phyloP scores from a whole-genome alignment of 306 rosid genomes.

The Astragalus membranaceus region DNA sequence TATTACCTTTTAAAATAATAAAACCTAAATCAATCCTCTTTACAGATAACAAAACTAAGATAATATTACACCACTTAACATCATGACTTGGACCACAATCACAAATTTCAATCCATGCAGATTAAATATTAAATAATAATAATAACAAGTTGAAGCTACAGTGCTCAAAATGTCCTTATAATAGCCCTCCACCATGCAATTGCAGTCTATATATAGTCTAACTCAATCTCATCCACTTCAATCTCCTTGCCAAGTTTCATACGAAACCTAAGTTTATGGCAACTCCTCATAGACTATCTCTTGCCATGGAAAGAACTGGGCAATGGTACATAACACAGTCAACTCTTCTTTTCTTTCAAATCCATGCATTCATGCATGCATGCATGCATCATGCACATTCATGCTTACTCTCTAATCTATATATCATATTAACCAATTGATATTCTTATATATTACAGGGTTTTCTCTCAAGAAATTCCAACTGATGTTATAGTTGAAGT shows the following conservation, averaged over 20 bases:
- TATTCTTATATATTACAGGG: slow-evolving; percentile 34
- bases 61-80: not conserved
- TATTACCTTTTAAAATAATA: not conserved
- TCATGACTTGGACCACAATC: slow-evolving; percentile 25
- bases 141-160: not conserved
- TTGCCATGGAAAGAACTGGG: slow-evolving; percentile 86
- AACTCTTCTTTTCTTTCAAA: not conserved
- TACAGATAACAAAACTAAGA: not conserved
- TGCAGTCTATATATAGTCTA: not conserved
- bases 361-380: not conserved
- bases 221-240: not conserved
- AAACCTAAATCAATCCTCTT: not conserved
- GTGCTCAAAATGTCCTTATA: slow-evolving; percentile 12
- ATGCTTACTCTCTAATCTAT: not conserved
- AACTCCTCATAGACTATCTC: slow-evolving; percentile 39
- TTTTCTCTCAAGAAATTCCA: slow-evolving; percentile 75
- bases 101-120: slow-evolving; percentile 15
- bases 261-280: slow-evolving; percentile 40
- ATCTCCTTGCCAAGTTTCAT: slow-evolving; percentile 11
- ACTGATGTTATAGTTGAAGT: slow-evolving; percentile 64
- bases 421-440: not conserved
- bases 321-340: slow-evolving; percentile 49
- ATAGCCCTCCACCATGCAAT: not conserved
- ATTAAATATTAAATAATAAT: slow-evolving; percentile 2
- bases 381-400: not conserved